A percentile compares a stretch with the other conserved stretches of the same genome.
These are phyloP conservation scores for Starmera stellimalicola DNA, from an alignment of 1,139 yeast species.

Conservation along the genomic window DNA sequence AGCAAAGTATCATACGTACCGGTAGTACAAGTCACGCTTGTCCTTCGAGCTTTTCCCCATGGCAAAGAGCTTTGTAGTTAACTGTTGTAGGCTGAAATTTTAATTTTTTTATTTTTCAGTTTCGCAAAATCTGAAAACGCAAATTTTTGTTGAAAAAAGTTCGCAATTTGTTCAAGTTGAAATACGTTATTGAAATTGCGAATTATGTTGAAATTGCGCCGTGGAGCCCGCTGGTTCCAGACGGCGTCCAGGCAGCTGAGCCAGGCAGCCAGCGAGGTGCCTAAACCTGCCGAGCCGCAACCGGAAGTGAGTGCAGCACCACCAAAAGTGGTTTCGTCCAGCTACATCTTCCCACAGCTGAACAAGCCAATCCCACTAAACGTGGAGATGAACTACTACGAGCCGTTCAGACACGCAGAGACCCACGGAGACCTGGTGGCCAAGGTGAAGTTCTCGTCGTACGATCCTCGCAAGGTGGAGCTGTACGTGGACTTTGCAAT, in stretches of 20 bases:
- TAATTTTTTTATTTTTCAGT: neutral
- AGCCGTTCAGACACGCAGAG: constrained; percentile 63
- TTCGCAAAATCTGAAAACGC: neutral
- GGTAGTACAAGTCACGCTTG: constrained; percentile 76
- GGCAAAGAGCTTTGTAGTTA: no score
- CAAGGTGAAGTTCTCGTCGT: constrained; percentile 64
- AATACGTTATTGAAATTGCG: no score
- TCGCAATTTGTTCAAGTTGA: no score
- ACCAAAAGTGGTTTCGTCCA: constrained; percentile 19
- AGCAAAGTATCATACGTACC: constrained; percentile 14
- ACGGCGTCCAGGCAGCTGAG: no score
- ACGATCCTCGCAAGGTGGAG: constrained; percentile 58
- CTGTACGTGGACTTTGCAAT: constrained; percentile 79
- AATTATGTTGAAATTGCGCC: no score
- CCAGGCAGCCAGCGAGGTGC: no score
- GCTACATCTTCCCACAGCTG: constrained; percentile 13
- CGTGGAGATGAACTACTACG: constrained; percentile 73
- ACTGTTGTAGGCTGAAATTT: neutral
- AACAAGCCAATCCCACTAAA: constrained; percentile 69
- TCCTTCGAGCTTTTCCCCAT: constrained; percentile 98
- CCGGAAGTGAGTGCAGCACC: no score
- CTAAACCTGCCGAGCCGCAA: no score
- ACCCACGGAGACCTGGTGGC: constrained; percentile 69
- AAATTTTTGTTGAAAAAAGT: no score
- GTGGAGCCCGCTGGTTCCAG: no score